Percentiles rank a stretch among this genome's conserved stretches.
Evolutionary conservation across 2,329 filamentous ascomycete species (phyloP).

Genomic region (Hymenoscyphus salicellus): DNA sequence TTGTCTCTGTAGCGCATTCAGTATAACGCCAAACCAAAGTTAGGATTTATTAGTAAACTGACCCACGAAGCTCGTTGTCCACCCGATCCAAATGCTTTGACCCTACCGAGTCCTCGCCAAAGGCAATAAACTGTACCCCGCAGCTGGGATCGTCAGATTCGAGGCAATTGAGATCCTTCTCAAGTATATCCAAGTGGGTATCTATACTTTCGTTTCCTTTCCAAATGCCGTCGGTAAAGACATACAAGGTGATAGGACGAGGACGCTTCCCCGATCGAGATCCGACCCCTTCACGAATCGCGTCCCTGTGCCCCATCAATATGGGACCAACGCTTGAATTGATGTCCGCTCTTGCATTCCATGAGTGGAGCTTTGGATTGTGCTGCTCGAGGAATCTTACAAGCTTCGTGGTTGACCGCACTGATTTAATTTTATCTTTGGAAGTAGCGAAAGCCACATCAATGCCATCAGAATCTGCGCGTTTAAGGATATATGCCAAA

Average conservation of each 20-base stretch:
- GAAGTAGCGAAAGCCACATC: neutral
- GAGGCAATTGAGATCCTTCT: neutral
- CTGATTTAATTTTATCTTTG: neutral
- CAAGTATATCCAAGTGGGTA: neutral
- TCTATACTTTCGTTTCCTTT: neutral
- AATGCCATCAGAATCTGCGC: neutral
- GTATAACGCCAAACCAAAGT: neutral
- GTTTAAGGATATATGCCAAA: neutral
- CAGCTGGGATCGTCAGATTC: neutral
- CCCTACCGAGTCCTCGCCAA: neutral
- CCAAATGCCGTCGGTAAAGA: neutral
- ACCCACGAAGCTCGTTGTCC: neutral
- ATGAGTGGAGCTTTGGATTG: neutral
- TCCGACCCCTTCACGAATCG: neutral
- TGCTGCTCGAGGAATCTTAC: neutral
- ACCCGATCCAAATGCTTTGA: neutral
- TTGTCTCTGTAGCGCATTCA: neutral
- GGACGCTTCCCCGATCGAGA: neutral
- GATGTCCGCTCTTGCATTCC: neutral
- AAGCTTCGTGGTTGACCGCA: neutral
- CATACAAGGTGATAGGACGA: neutral
- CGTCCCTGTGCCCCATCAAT: neutral
- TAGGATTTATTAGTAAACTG: neutral
- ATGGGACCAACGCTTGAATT: neutral
- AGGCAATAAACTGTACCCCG: slow-evolving; percentile 2